Conservation (phyloP, 331 rosid species). For the Rhamnella rubrinervis region DNA sequence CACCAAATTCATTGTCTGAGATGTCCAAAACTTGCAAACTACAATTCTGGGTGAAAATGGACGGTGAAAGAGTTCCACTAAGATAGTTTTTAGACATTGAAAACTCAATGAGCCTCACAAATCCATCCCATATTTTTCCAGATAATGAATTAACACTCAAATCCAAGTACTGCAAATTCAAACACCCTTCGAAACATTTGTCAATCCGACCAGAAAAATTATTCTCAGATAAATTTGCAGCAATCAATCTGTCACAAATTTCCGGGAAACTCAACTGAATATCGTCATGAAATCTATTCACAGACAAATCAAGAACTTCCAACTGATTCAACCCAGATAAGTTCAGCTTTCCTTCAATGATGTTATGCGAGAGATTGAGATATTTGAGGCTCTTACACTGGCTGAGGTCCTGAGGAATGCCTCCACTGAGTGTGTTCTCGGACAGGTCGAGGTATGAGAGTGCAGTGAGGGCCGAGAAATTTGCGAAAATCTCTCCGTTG, state of each 20-base stretch:
- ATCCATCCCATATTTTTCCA: slow-evolving; percentile 64
- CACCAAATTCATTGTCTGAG: slow-evolving; percentile 55
- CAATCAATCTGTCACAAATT: slow-evolving; percentile 51
- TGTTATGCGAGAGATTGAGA: slow-evolving; percentile 80
- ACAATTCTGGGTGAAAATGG: slow-evolving; percentile 51
- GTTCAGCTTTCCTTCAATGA: slow-evolving; percentile 46
- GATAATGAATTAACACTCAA: slow-evolving; percentile 61
- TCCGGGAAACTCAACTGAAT: slow-evolving; percentile 56
- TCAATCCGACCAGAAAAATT: slow-evolving; percentile 61
- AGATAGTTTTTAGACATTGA: slow-evolving; percentile 66
- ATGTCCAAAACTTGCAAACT: slow-evolving; percentile 58
- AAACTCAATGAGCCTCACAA: slow-evolving; percentile 54
- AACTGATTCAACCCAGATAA: slow-evolving; percentile 58
- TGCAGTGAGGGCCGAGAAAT: slow-evolving; percentile 68
- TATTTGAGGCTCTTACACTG: slow-evolving; percentile 48
- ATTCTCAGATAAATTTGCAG: slow-evolving; percentile 60
- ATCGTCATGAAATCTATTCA: slow-evolving; percentile 60
- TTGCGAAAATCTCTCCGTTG: slow-evolving; percentile 54
- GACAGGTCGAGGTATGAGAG: slow-evolving; percentile 78
- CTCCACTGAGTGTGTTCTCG: slow-evolving; percentile 52
- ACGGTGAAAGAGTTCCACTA: slow-evolving; percentile 36
- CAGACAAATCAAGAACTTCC: slow-evolving; percentile 61
- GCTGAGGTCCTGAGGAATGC: slow-evolving; percentile 58
- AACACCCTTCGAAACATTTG: slow-evolving; percentile 54
- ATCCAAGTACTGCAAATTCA: slow-evolving; percentile 70